phyloP scores from a whole-genome alignment of 768 basidiomycete species.

The Russula griseocarnosa region DNA sequence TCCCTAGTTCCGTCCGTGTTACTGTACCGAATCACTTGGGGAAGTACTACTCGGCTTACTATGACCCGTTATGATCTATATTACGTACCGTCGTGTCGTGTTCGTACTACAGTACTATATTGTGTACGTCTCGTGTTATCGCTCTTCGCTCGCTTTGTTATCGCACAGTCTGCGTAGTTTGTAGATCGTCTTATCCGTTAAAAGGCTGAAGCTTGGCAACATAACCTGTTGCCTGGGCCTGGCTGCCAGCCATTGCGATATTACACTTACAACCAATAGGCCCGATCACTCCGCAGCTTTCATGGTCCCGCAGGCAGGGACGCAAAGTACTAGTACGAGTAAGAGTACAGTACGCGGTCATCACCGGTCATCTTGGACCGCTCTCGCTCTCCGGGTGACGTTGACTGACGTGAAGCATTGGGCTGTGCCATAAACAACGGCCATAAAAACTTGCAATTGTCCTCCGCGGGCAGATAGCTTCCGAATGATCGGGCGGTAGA shows the following conservation, averaged over 20 bases:
- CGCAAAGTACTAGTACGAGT: too few relatives aligned
- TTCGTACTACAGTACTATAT: conserved; percentile 20
- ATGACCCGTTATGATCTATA: conserved; percentile 20
- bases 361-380: background rate
- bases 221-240: background rate
- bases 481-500: background rate
- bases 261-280: too few relatives aligned
- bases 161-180: conserved; percentile 5
- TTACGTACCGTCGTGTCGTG: conserved; percentile 11
- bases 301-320: too few relatives aligned
- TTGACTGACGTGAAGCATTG: background rate
- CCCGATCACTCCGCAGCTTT: too few relatives aligned
- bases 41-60: background rate
- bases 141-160: conserved; percentile 9
- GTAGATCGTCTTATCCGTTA: background rate
- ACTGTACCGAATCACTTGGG: background rate
- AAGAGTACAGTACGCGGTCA: too few relatives aligned
- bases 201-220: background rate
- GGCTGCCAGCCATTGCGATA: too few relatives aligned
- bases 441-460: background rate
- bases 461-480: background rate
- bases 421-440: background rate
- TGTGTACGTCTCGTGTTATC: conserved; percentile 24
- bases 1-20: background rate
- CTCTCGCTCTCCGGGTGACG: background rate